Percentiles rank a stretch among this genome's conserved stretches.
phyloP scores from a whole-genome alignment of 2,329 filamentous ascomycete genomes.

The Trichoderma simmonsii region DNA sequence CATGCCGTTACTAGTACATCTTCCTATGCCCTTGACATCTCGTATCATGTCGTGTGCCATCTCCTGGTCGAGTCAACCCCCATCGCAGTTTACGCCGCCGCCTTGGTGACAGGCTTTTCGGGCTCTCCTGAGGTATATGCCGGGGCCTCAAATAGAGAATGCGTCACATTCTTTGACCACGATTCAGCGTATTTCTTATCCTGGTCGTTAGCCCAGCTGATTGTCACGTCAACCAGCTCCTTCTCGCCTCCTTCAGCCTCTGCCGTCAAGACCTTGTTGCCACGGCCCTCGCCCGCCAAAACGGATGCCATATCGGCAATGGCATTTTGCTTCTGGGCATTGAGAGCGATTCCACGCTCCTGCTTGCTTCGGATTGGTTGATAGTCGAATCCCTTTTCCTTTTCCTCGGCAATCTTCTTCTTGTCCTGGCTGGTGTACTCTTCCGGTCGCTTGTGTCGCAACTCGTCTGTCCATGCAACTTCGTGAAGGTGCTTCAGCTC shows the following conservation, averaged over 20 bases:
- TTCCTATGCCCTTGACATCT: background rate
- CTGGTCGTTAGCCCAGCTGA: slow-evolving; percentile 51
- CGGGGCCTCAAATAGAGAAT: slow-evolving; percentile 39
- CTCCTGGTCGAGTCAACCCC: background rate
- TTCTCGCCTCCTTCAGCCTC: slow-evolving; percentile 23
- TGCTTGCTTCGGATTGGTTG: slow-evolving; percentile 35
- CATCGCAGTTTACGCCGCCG: background rate
- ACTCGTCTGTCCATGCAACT: slow-evolving; percentile 54
- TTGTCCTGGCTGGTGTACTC: slow-evolving; percentile 35
- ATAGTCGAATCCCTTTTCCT: slow-evolving; percentile 32
- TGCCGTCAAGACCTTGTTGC: slow-evolving; percentile 44
- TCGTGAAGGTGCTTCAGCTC: slow-evolving; percentile 63
- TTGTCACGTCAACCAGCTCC: slow-evolving; percentile 40
- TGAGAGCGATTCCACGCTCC: slow-evolving; percentile 51
- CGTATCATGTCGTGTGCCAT: background rate
- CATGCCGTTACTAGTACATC: slow-evolving; percentile 14
- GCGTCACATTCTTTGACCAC: slow-evolving; percentile 55
- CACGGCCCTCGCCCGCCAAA: slow-evolving; percentile 49
- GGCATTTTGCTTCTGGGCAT: slow-evolving; percentile 59
- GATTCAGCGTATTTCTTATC: slow-evolving; percentile 46
- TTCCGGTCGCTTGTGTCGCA: slow-evolving; percentile 40
- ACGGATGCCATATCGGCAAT: slow-evolving; percentile 63
- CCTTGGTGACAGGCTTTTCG: background rate
- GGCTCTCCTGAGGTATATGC: slow-evolving; percentile 15
- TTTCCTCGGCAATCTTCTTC: slow-evolving; percentile 32